Percentiles rank a stretch among this genome's conserved stretches.
These are phyloP conservation scores for Paracorniculantispora psalliotae DNA, from an alignment of 2,329 filamentous ascomycete genomes.

Conservation along the genomic window DNA sequence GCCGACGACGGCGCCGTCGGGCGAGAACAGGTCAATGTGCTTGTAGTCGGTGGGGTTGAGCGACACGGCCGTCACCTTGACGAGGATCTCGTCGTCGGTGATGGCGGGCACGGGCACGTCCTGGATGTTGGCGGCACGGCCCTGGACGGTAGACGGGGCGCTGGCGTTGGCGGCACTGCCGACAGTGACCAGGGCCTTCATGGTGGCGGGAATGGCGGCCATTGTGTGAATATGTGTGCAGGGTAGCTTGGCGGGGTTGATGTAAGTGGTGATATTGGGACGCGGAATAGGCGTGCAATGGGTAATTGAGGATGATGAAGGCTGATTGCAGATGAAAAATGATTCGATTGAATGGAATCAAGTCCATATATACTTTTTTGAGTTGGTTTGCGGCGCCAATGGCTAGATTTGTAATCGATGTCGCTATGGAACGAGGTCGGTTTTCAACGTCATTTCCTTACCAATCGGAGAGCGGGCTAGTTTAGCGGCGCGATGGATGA, in stretches of 20 bases:
- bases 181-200: constrained; percentile 19
- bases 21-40: constrained; percentile 25
- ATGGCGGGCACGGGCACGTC: constrained; percentile 15
- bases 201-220: constrained; percentile 8
- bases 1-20: constrained; percentile 25
- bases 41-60: constrained; percentile 30
- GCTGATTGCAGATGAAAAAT: too few species aligned
- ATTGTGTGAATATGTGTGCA: background rate
- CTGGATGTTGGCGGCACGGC: constrained; percentile 6
- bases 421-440: too few species aligned
- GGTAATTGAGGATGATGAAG: background rate
- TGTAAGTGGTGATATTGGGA: background rate
- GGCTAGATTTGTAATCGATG: too few species aligned
- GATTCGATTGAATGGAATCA: too few species aligned
- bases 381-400: too few species aligned
- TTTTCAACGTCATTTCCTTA: too few species aligned
- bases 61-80: constrained; percentile 26
- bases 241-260: background rate
- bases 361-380: too few species aligned
- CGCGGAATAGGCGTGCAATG: too few species aligned
- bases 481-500: too few species aligned
- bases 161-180: background rate
- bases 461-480: too few species aligned
- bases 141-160: background rate
- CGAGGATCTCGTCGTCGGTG: constrained; percentile 20